Evolutionary conservation across 768 basidiomycete species (phyloP).

Genomic region (Mycena latifolia): DNA sequence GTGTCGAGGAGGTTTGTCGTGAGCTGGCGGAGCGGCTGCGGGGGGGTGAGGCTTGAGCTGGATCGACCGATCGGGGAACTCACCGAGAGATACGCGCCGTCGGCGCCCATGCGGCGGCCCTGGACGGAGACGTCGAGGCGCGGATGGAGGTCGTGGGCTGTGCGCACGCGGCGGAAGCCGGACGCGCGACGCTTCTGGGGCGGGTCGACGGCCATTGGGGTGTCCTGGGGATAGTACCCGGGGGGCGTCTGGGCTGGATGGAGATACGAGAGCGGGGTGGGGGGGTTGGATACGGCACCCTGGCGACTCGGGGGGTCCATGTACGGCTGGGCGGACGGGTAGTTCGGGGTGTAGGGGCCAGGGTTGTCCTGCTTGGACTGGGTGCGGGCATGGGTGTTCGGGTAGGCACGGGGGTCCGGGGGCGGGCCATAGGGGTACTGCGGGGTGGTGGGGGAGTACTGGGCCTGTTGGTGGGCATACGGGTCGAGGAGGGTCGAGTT

Average conservation of each 20-base stretch:
- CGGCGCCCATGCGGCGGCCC: constrained; percentile 83
- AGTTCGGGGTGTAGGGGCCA: constrained; percentile 72
- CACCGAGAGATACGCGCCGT: constrained; percentile 85
- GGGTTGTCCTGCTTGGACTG: constrained; percentile 67
- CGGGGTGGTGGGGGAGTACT: constrained; percentile 72
- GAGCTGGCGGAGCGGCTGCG: constrained; percentile 72
- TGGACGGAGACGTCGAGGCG: constrained; percentile 70
- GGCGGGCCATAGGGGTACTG: constrained; percentile 62
- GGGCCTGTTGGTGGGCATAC: constrained; percentile 72
- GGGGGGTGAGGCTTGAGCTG: not conserved
- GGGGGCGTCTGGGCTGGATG: constrained; percentile 64
- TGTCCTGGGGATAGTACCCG: constrained; percentile 62
- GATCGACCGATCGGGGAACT: constrained; percentile 43
- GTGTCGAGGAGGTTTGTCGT: constrained; percentile 92
- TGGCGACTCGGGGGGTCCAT: constrained; percentile 64
- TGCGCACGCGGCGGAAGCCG: constrained; percentile 85
- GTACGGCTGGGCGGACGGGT: constrained; percentile 63
- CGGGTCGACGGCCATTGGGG: constrained; percentile 80
- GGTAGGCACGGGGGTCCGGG: constrained; percentile 61
- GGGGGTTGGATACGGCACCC: constrained; percentile 74
- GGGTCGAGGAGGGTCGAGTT: constrained; percentile 71
- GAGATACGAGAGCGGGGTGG: constrained; percentile 78
- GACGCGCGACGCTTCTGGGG: constrained; percentile 75
- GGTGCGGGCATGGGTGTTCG: constrained; percentile 63
- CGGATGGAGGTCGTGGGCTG: constrained; percentile 82